Evolutionary conservation across 768 basidiomycete genomes (phyloP), one percentile per base, ranked within the genome.

Genomic region (Gloeophyllum trabeum): DNA sequence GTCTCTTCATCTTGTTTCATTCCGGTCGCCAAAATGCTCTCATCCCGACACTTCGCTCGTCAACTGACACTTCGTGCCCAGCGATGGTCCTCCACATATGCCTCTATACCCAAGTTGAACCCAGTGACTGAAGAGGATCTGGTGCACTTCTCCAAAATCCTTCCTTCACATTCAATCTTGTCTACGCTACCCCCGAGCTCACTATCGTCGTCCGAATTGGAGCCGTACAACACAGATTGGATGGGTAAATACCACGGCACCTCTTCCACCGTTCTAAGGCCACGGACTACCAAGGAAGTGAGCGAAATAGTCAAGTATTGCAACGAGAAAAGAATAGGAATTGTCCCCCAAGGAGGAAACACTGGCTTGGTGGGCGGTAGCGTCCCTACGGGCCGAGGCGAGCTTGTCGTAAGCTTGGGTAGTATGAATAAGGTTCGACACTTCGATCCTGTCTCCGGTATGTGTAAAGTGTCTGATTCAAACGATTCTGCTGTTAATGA

Each of bases 331-430:
- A 71, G 75, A 42, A 84, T 99, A 32, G 81, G 81, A n/a, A 75
- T 98, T 42, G 92, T 96, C 2, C 96, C 96, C 2, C 96, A 99
- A 60, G 94, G 96, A 37, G 96, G 96, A 36, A 99, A 99, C 64
- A 99, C 96, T 0, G 96, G 96, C 13, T 75, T 99, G 10, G 96
- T 99, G 26, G 96, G 93, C 43, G 96, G 96, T 26, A 80, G 92
- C 47, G 85, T 94, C 7, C 94, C 96, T 0, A 57, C 91, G 20
- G 36, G 36, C 28, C 67, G 77, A 50, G 82, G 93, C 57, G 96
- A 99, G 61, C 61, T 98, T 47, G 72, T 99, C 40, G 64, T 99
- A 40, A 91, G 76, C 46, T 70, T 94, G 30, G 67, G 79, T 18
- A 90, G 85, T 54, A 77, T 99, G 78, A 79, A 76, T 54, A 71